Base-by-base conservation (phyloP, 768 basidiomycete species). In the Amanita rubescens region DNA sequence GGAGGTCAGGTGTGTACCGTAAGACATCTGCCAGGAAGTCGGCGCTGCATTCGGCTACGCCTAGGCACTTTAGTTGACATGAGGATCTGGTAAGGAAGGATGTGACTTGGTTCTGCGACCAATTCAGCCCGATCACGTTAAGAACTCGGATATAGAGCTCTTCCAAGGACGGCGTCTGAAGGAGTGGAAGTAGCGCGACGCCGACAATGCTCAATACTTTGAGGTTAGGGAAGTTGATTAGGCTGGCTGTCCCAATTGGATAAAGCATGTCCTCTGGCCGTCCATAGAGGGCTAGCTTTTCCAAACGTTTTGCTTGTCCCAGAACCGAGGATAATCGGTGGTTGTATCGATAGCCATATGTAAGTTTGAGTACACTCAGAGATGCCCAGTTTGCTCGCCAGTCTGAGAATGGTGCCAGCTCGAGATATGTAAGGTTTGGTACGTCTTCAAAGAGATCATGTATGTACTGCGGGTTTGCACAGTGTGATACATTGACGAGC, bases 11-110 rank as follows among this genome's bases (percentile, higher is more conserved):
- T 33, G 41, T 30, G 19, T 32, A 38, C 19, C 30, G 39, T 17
- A 51, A n/a, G 17, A 51, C 33, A 27, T 15, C 38, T 17, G 41
- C 30, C 17, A 43, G 25, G 17, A 27, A 51, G 17, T 24, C 14
- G n/a, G 30, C 30, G 15, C 38, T 43, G 27, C 38, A 43, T 9
- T 22, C 27, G 4, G 41, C 27, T 39, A 51, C 30, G 10, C 27
- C 51, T 14, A 51, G 38, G 25, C 51, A 14, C 33, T 34, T 51
- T 6, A 51, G 51, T 12, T 12, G 17, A 27, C 51, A 42, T 12
- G 51, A 51, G 11, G 51, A 51, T 32, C 51, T 19, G 19, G 14
- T 27, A 3, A 51, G 51, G 19, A 51, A 51, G n/a, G 39, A 51
- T 25, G 41, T 32, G 19, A 37, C 47, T 6, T 32, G 43, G 2